Evolutionary conservation across 2,329 filamentous ascomycete species (phyloP).

Genomic region (Trichoderma brevicompactum): DNA sequence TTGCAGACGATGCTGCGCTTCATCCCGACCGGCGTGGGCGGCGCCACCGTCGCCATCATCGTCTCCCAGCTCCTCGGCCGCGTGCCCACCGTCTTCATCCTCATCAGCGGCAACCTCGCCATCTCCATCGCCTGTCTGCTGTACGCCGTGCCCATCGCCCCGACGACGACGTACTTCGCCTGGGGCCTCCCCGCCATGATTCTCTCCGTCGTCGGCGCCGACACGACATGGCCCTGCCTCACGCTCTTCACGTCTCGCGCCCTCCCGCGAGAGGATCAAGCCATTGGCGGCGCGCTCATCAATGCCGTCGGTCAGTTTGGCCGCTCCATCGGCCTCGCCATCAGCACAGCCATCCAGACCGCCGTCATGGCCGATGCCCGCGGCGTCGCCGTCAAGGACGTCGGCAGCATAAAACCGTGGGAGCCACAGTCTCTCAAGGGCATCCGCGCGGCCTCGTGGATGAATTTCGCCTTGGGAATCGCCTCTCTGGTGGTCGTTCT

Average conservation of each 20-base stretch:
- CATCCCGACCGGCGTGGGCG: constrained; percentile 66
- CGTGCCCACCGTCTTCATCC: constrained; percentile 62
- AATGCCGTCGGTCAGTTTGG: constrained; percentile 70
- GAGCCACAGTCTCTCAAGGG: constrained; percentile 54
- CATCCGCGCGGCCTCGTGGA: constrained; percentile 56
- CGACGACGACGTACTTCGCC: constrained; percentile 67
- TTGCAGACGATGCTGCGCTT: constrained; percentile 72
- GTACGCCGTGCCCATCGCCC: constrained; percentile 66
- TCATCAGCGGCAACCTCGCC: constrained; percentile 61
- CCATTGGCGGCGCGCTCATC: constrained; percentile 69
- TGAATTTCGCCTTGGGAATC: constrained; percentile 55
- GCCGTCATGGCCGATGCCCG: constrained; percentile 59
- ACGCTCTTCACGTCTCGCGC: constrained; percentile 68
- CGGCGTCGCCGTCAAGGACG: constrained; percentile 49
- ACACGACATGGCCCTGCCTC: constrained; percentile 68
- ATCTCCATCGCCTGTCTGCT: constrained; percentile 62
- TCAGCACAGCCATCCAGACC: constrained; percentile 68
- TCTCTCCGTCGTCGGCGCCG: constrained; percentile 66
- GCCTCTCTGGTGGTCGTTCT: constrained; percentile 50
- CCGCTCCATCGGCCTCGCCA: constrained; percentile 66
- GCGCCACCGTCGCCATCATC: constrained; percentile 60
- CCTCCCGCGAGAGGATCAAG: constrained; percentile 66
- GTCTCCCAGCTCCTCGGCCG: constrained; percentile 61
- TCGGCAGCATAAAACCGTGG: constrained; percentile 48
- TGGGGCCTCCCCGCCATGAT: constrained; percentile 69